Evolutionary conservation across 345 rosid species (phyloP).

Genomic region (Carallia brachiata): DNA sequence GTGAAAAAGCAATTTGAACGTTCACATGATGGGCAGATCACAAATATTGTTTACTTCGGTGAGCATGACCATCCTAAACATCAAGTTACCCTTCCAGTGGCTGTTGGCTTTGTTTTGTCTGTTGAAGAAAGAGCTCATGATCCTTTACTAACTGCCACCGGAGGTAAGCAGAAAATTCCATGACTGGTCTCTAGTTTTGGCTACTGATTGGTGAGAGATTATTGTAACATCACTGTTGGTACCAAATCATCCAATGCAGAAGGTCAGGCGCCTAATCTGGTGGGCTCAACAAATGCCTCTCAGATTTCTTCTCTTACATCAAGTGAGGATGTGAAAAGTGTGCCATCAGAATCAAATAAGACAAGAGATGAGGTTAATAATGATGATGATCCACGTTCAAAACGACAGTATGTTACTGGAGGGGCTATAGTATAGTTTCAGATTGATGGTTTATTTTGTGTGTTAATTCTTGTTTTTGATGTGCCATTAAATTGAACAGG

Average conservation of each 20-base stretch:
- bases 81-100: conserved; percentile 34
- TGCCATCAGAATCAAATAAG: conserved; percentile 43
- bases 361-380: conserved; percentile 39
- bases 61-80: conserved; percentile 79
- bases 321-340: conserved; percentile 41
- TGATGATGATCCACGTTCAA: conserved; percentile 50
- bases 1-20: conserved; percentile 88
- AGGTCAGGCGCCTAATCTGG: conserved; percentile 33
- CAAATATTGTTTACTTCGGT: conserved; percentile 65
- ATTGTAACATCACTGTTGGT: conserved; percentile 29
- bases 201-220: conserved; percentile 8
- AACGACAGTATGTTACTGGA: conserved; percentile 54
- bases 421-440: neutral
- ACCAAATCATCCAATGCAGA: conserved; percentile 46
- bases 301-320: conserved; percentile 34
- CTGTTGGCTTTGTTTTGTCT: conserved; percentile 43
- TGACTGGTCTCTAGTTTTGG: conserved; percentile 8
- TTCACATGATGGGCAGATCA: conserved; percentile 62
- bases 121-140: conserved; percentile 47
- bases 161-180: conserved; percentile 44
- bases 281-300: conserved; percentile 36
- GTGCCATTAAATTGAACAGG: conserved; percentile 41
- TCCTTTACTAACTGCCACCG: conserved; percentile 27
- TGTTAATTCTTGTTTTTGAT: conserved; percentile 18
- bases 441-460: conserved; percentile 5